Base-by-base conservation (phyloP, 2,329 filamentous ascomycete genomes). In the Aspergillus intermedius region DNA sequence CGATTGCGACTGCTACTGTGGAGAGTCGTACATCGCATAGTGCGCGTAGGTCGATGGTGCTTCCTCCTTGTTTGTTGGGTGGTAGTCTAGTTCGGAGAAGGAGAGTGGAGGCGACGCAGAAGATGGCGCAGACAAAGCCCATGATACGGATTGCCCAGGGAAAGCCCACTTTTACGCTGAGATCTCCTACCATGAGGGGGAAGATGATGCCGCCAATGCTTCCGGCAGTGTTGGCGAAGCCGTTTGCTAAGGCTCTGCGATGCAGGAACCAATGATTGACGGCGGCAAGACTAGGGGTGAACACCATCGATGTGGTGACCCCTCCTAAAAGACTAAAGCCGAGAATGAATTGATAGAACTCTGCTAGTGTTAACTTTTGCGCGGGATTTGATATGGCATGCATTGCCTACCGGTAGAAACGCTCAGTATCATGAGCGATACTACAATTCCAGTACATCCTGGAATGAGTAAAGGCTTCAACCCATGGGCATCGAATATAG, bases 401-500 rank as follows among this genome's bases (percentile, higher is more conserved):
- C 34, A 37, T 37, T 17, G 6, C 17, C 19, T 40, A 53, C 51
- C 51, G 13, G 42, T 30, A 12, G 51, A 47, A n/a, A 53, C 44
- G 13, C 51, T 53, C 7, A 53, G 25, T 13, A 43, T 41, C 45
- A 53, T 50, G 19, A 53, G 46, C 4, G 51, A 48, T 39, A 37
- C 42, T 5, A 44, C 21, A 8, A 51, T 30, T 5, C 63, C 61
- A 15, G 67, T 47, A 17, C 55, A 62, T 4, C 66, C 65, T 2
- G 60, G 60, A n/a, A 66, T 47, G 2, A 66, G 54, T 2, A 64
- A 47, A 25, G 50, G 54, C 15, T 55, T 57, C 5, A 61, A 53
- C 15, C 65, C 64, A 37, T 65, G 54, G 1, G 59, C 54, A 44
- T 68, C 65, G 47, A 67, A 67, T 1, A 67, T 52, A 1, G 66